Evolutionary conservation across 352 stramenopile species (phyloP), one percentile per base, ranked within the genome.

Genomic region (Discostella stelligera): DNA sequence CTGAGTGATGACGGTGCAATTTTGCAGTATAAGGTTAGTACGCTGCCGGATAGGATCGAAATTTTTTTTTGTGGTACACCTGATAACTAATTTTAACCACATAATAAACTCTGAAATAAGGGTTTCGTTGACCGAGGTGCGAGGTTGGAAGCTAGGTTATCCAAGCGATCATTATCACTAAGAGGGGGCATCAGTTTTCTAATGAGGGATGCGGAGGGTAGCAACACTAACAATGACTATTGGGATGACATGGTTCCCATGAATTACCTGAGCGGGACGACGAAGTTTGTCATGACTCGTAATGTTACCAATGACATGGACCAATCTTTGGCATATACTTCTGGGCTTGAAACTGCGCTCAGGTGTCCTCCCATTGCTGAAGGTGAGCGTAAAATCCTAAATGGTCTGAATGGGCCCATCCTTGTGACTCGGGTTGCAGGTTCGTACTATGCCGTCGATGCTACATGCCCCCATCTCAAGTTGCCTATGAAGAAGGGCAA

Each of bases 41-140:
- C 23, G 14, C 53, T 44, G 37, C 0, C 11, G 2, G 3, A 14
- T 44, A 32, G 2, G 27, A 32, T 14, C 7, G 7, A 14, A 44
- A 44, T 44, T 11, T 61, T 20, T 25, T 46, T 16, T 37, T 2
- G 9, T 46, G 14, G n/a, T 61, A 10, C 39, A 61, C 20, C 25
- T 61, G 9, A 61, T 23, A 41, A 60, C 37, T 2, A 6, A 41
- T 32, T 16, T 44, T 60, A 10, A 3, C 53, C 3, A 2, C 53
- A 41, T 14, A 32, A 32, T 32, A 32, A 6, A 32, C 27, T 32
- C 27, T 32, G 27, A 2, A 32, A 32, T 32, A 16, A 83, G 32
- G 86, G 89, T 23, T 94, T 91, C 72, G 74, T 92, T 18, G 89
- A 94, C 71, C 67, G 89, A 79, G 89, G 89, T n/a, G 87, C 85